Percentiles rank a stretch among this genome's conserved stretches.
These are phyloP conservation scores for Leccinum fallax DNA, from an alignment of 1,284 basidiomycete species.

Conservation along the genomic window DNA sequence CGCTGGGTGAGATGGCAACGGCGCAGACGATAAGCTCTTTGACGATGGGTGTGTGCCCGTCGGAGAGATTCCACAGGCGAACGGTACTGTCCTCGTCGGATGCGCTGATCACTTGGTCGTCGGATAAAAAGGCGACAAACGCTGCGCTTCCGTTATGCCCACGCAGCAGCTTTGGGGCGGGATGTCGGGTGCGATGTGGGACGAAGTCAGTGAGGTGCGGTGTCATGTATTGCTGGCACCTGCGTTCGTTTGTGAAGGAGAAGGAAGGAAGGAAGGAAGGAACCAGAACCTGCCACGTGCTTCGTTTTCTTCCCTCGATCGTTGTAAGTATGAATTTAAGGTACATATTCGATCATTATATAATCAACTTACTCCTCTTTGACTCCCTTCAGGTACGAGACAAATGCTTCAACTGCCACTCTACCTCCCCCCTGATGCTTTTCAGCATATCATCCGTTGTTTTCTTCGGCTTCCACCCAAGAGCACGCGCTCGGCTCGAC, in stretches of 20 bases:
- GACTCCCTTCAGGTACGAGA: not conserved
- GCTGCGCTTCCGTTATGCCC: slow-evolving; percentile 15
- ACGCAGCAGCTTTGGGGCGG: slow-evolving; percentile 8
- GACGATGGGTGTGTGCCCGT: slow-evolving; percentile 6
- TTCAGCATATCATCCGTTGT: slow-evolving; percentile 48
- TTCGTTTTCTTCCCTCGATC: not conserved
- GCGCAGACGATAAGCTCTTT: slow-evolving; percentile 5
- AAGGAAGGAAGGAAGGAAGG: not conserved
- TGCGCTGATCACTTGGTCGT: slow-evolving; percentile 20
- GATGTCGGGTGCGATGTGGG: not conserved
- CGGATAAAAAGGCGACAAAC: slow-evolving; percentile 22
- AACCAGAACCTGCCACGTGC: not conserved
- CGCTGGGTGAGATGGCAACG: slow-evolving; percentile 14
- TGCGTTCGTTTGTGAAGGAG: too few relatives aligned
- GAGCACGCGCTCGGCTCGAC: slow-evolving; percentile 6
- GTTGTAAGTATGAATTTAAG: too few relatives aligned
- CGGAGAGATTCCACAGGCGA: slow-evolving; percentile 18
- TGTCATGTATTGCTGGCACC: slow-evolving; percentile 1
- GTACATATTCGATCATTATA: not conserved
- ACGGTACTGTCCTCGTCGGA: slow-evolving; percentile 22
- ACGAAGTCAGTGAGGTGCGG: slow-evolving; percentile 5
- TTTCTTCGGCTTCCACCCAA: slow-evolving; percentile 59
- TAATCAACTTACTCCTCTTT: not conserved
- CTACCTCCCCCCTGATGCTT: slow-evolving; percentile 47
- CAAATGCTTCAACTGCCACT: slow-evolving; percentile 28